These are phyloP conservation scores for Anthracocystis walkeri DNA, from an alignment of 1,284 basidiomycete genomes.

Conservation along the genomic window DNA sequence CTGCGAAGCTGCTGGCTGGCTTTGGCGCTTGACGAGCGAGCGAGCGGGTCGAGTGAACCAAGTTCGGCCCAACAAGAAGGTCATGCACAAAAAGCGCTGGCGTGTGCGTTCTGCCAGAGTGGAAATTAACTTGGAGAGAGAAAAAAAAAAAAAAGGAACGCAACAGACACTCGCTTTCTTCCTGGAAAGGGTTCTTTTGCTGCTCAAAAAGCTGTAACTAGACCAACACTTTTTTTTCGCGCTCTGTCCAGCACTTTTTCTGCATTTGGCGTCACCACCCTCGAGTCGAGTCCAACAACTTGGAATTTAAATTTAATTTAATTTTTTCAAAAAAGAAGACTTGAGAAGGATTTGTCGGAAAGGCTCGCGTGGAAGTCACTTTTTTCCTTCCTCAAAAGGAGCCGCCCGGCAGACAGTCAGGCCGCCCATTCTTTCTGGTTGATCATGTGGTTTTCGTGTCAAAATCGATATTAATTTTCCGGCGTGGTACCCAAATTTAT, in stretches of 20 bases:
- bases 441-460: conserved; percentile 7
- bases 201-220: conserved; percentile 1
- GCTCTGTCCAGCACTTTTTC: neutral
- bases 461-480: conserved; percentile 7
- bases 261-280: neutral
- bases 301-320: neutral
- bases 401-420: neutral
- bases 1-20: no score
- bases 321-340: conserved; percentile 6
- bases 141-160: neutral
- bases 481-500: neutral
- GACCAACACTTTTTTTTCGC: conserved; percentile 22
- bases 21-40: neutral
- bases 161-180: neutral
- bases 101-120: neutral
- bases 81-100: conserved; percentile 11
- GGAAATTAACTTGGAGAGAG: neutral
- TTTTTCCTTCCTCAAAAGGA: neutral
- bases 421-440: neutral
- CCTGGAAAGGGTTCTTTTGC: neutral
- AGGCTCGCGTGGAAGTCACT: neutral
- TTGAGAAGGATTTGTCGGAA: conserved; percentile 9
- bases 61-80: conserved; percentile 11
- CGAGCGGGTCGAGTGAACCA: neutral
- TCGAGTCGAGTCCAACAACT: neutral